Base-by-base conservation (phyloP, 805 yeast genomes). In the Suhomyces pyralidae region DNA sequence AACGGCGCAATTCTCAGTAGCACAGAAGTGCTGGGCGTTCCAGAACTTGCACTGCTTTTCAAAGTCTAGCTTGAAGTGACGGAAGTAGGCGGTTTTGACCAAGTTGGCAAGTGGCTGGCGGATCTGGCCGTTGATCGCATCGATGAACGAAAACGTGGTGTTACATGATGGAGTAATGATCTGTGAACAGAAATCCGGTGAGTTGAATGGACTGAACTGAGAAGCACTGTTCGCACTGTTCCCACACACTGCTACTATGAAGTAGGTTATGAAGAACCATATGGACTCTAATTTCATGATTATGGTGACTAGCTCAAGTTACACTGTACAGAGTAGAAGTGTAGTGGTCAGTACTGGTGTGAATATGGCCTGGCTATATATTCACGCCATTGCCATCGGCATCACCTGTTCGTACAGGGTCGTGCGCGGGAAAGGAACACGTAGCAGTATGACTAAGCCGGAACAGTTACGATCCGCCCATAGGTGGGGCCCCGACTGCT, bases 1-100 rank as follows among this genome's bases (percentile, higher is more conserved):
- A 42, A 91, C 96, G 0, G 97, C 96, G 71, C 97, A 91, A 51
- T 90, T 86, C 57, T 89, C 79, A 63, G 90, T 89, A 55, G 91
- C 88, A 66, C 97, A 91, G 62, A 88, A 83, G 43, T 92, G 96
- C 62, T 79, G 79, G 60, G 85, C 90, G 58, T 83, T 82, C 91
- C 90, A 88, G 67, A 88, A 91, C 25, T 96, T 93, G 68, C 99
- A 91, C 66, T 82, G 81, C 57, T 80, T 86, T 68, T 84, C 90
- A 52, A 94, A 76, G 63, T 94, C 91, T 51, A 94, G 79, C 66
- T 90, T 85, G 76, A 90, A 94, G 66, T 88, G 90, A 58, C 86
- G 82, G 81, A 94, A 93, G 70, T 89, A 94, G 59, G 92, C 90
- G 36, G 90, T 84, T 44, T 78, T 65, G 7, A 86, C 87, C 44